Evolutionary conservation across 2,329 filamentous ascomycete species (phyloP).

Genomic region (Fonsecaea multimorphosa): DNA sequence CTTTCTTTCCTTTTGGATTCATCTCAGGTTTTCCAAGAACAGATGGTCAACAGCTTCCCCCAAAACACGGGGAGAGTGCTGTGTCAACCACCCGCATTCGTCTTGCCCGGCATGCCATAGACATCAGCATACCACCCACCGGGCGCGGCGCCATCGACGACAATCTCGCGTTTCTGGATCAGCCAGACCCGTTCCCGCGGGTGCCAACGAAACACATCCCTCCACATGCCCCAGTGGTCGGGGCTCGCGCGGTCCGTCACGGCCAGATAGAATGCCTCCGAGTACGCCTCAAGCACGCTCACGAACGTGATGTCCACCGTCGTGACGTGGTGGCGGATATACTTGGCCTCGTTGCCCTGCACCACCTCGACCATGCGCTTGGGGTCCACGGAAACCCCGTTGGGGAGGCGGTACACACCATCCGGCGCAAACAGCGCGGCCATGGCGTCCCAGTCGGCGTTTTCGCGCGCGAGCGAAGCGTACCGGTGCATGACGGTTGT

Average conservation of each 20-base stretch:
- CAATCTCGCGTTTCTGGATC: background rate
- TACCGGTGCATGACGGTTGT: conserved; percentile 4
- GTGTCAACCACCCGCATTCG: background rate
- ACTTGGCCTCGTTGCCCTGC: conserved; percentile 7
- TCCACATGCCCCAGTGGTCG: conserved; percentile 13
- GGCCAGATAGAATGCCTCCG: background rate
- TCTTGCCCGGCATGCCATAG: background rate
- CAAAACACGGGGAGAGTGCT: background rate
- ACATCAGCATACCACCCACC: background rate
- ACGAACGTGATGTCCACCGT: conserved; percentile 7
- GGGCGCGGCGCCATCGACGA: background rate
- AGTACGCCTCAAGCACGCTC: background rate
- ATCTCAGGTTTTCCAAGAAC: background rate
- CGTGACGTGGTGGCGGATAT: conserved; percentile 16
- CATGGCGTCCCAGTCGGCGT: conserved; percentile 1
- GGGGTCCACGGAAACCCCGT: background rate
- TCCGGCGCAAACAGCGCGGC: background rate
- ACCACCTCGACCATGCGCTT: conserved; percentile 7
- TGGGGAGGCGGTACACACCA: background rate
- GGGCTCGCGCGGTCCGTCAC: background rate
- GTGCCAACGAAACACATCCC: background rate
- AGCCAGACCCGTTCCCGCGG: background rate
- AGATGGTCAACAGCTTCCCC: background rate
- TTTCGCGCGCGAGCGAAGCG: conserved; percentile 2
- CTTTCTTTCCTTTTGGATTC: background rate